Base-by-base conservation (phyloP, 768 basidiomycete species). In the Cystofilobasidium macerans region DNA sequence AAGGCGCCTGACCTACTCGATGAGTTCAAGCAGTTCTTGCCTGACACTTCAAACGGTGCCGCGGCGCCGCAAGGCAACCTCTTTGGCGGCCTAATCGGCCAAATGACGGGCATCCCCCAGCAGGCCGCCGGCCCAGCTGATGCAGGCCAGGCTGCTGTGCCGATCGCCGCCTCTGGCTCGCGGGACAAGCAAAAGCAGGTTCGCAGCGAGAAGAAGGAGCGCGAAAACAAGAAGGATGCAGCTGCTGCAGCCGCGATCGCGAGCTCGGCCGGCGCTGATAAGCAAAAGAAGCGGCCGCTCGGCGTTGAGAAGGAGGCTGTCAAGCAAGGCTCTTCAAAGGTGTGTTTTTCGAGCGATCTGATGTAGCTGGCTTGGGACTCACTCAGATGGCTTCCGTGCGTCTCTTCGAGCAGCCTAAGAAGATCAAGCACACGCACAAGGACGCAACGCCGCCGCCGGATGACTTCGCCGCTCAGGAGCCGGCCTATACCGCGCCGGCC, bases 1-100 rank as follows among this genome's bases (percentile, higher is more conserved):
- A 71, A 72, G 48, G 76, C 75, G 5, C 76, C 75, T 7, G 76
- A 77, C 57, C 72, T 77, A 22, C 69, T 77, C 38, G 74, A 74
- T 68, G 76, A 76, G 69, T 77, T 77, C 70, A 76, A 74, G 67
- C 74, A 75, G 63, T 77, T 77, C 71, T 61, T 77, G 20, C 76
- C 76, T 8, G 75, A 74, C 40, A 68, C 67, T 18, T 62, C 67
- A 18, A 71, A 70, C 54, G 70, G 70, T 14, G 70, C 71, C n/a
- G 48, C 51, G 5, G 35, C 61, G 26, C 59, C 65, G 12, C 63
- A 67, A 18, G 72, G 72, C 18, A 71, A 71, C 14, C 61, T 72
- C 30, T 67, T 69, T 36, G 70, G 70, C 24, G 73, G 73, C 43
- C 60, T 70, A 7, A 70, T 76, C 36, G 72, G 70, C 2, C 47